Base-by-base conservation (phyloP, 495 filamentous ascomycete genomes). In the Talaromyces adpressus region DNA sequence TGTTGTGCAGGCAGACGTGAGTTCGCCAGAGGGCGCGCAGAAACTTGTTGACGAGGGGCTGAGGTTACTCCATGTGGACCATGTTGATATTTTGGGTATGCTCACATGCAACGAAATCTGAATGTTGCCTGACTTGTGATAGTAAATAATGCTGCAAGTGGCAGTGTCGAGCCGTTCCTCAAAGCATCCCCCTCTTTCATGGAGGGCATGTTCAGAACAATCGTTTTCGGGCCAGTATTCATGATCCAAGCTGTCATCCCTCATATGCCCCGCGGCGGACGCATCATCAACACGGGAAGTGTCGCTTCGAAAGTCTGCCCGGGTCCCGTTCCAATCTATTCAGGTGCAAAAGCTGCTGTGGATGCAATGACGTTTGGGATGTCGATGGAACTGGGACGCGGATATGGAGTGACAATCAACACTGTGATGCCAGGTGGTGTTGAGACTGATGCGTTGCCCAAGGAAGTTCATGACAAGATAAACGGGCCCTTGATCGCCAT, bases 271-370 rank as follows among this genome's bases (percentile, higher is more conserved):
- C 71, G 63, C 0, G 78, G 76, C 3, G 77, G 80, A 9, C 73
- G 80, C 2, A 75, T 81, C 36, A 73, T 81, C 63, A 77, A 80
- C 57, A 70, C 80, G n/a, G 75, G 77, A 11, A 76, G 73, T 16
- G 71, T 79, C 16, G 73, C 71, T 6, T 77, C 81, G 0, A 65
- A 67, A 34, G 57, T 69, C 29, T 71, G 71, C 2, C 66, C 68
- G 41, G 49, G 61, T 4, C 65, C 69, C 2, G 59, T 66, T 23
- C 65, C 71, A 14, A 64, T 73, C 0, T 76, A 76, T 47, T 69
- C 67, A 6, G 70, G 72, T n/a, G 65, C 64, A 16, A 74, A 76
- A 59, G 72, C 74, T 12, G 75, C 74, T 2, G 61, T 71, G 2
- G 73, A 77, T 58, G 67, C 68, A 5, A 65, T 77, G 20, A 70